A percentile compares a stretch with the other conserved stretches of the same genome.
Evolutionary conservation across 139 green algal genomes (phyloP).

Genomic region (Picochlorum sp.): DNA sequence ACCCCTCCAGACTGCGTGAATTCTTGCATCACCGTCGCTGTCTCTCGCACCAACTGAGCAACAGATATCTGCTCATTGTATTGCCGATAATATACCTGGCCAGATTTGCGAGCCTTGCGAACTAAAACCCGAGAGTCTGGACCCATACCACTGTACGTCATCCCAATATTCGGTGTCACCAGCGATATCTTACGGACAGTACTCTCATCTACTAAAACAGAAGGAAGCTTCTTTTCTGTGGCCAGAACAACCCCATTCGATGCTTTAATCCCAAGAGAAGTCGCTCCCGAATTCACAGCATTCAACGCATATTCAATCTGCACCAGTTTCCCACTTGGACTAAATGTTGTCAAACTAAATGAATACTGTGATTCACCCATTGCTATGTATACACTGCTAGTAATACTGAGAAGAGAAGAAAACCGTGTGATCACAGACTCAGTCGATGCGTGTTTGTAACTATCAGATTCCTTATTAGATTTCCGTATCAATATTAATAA

Average conservation of each 20-base stretch:
- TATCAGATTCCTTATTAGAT: too few species aligned
- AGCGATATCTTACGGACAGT: slow-evolving; percentile 90
- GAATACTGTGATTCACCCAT: slow-evolving; percentile 56
- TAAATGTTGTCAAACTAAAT: slow-evolving; percentile 98
- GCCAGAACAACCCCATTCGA: slow-evolving; percentile 96
- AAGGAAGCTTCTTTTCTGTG: slow-evolving; percentile 98
- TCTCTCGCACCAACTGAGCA: slow-evolving; percentile 92
- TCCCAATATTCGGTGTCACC: slow-evolving; percentile 85
- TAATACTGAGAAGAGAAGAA: neutral
- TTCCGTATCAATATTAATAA: too few species aligned
- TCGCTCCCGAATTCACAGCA: slow-evolving; percentile 84
- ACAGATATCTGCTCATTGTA: slow-evolving; percentile 97
- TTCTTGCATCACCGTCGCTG: slow-evolving; percentile 98
- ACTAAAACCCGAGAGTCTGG: slow-evolving; percentile 95
- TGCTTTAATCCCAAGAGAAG: slow-evolving; percentile 92
- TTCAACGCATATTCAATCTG: slow-evolving; percentile 98
- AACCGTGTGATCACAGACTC: too few species aligned
- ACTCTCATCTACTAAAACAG: slow-evolving; percentile 72
- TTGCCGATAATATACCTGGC: slow-evolving; percentile 75
- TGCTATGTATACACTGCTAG: neutral
- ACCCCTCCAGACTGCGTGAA: slow-evolving; percentile 95
- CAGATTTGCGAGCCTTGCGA: slow-evolving; percentile 79
- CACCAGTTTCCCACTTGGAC: slow-evolving; percentile 94
- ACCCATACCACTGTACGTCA: slow-evolving; percentile 97
- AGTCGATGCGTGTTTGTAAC: too few species aligned